Evolutionary conservation across 139 green algal genomes (phyloP).

Genomic region (Chlamydomonas incerta): DNA sequence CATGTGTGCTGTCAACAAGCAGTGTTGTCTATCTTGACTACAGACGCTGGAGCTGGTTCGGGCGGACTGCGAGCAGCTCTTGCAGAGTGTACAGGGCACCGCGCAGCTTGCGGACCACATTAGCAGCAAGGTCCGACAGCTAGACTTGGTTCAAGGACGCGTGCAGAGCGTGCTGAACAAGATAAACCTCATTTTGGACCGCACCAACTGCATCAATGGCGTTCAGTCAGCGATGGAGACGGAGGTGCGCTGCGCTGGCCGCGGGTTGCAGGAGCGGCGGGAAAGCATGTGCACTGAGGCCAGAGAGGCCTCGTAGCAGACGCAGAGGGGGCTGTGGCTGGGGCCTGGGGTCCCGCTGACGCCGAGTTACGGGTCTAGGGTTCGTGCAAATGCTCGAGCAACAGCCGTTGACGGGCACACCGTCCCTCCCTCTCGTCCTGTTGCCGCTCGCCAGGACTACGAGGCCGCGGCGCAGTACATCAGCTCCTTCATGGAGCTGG

Average conservation of each 20-base stretch:
- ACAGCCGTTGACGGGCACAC: not conserved
- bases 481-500: slow-evolving; percentile 81
- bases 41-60: slow-evolving; percentile 83
- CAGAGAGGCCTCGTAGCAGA: too few species aligned
- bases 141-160: slow-evolving; percentile 84
- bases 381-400: too few species aligned
- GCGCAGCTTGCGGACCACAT: slow-evolving; percentile 86
- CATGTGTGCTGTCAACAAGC: too few species aligned
- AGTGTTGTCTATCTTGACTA: too few species aligned
- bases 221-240: slow-evolving; percentile 67
- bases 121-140: slow-evolving; percentile 78
- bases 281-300: too few species aligned
- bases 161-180: slow-evolving; percentile 64
- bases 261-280: too few species aligned
- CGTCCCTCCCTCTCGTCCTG: not conserved
- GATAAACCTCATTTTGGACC: slow-evolving; percentile 82
- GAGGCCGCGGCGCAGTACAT: slow-evolving; percentile 88
- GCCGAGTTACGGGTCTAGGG: too few species aligned
- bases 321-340: too few species aligned
- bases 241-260: slow-evolving; percentile 30
- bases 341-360: too few species aligned
- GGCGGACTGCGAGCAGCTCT: slow-evolving; percentile 84
- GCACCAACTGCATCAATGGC: slow-evolving; percentile 82
- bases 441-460: slow-evolving; percentile 75
- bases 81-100: slow-evolving; percentile 72